Percentiles rank a stretch among this genome's conserved stretches.
Conservation (phyloP, 176 grass and related monocot genomes). For the Aegilops bicornis region DNA sequence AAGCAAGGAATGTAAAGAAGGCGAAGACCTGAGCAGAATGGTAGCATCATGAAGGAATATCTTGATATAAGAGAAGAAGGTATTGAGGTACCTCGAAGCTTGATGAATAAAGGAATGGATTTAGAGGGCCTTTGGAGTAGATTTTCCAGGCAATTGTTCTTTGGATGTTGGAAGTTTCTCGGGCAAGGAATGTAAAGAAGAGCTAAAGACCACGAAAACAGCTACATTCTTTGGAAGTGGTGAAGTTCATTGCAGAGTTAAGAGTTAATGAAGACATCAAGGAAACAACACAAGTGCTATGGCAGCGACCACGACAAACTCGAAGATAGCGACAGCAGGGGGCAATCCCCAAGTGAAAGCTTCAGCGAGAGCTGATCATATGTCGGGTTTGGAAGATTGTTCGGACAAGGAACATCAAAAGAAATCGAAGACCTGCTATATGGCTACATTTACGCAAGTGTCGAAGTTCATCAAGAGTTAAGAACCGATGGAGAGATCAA, state of each 20-base stretch:
- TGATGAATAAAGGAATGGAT: too few relatives aligned
- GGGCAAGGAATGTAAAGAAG: too few relatives aligned
- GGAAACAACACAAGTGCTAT: neutral
- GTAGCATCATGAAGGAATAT: too few relatives aligned
- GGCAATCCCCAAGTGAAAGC: neutral
- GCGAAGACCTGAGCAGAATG: too few relatives aligned
- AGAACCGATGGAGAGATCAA: neutral
- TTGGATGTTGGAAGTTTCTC: too few relatives aligned
- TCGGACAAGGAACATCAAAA: slow-evolving; percentile 5
- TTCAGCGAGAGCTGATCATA: neutral
- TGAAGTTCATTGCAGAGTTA: neutral
- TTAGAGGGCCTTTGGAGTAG: too few relatives aligned
- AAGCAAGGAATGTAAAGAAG: too few relatives aligned
- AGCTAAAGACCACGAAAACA: too few relatives aligned
- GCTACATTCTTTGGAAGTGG: slow-evolving; percentile 6
- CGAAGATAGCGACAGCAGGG: neutral
- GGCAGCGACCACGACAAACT: neutral
- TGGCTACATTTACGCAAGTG: too few relatives aligned
- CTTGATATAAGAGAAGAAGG: too few relatives aligned
- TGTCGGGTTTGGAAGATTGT: neutral
- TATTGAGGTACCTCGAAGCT: too few relatives aligned
- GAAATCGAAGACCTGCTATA: neutral
- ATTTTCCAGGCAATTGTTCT: too few relatives aligned
- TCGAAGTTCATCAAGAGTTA: neutral
- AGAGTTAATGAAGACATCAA: slow-evolving; percentile 7